Base-by-base conservation (phyloP, 306 rosid species). In the Rosa persica region DNA sequence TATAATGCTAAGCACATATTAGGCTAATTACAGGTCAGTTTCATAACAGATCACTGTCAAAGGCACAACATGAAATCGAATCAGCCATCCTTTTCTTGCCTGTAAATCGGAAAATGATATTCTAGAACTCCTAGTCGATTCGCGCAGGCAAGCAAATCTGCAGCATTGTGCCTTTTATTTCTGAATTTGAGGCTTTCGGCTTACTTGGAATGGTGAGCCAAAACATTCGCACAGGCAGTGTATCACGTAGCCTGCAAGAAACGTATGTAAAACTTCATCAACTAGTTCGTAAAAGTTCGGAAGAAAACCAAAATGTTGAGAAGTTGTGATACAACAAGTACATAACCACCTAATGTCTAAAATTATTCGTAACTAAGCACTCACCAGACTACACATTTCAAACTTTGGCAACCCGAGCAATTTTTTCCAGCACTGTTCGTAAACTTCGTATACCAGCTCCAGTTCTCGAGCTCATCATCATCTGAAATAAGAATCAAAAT, bases 401-500 rank as follows among this genome's bases (percentile, higher is more conserved):
- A 67, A 83, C 58, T 80, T 88, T 93, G 82, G 79, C 96, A 73
- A 90, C 80, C 61, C 93, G 90, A 44, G 89, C 88, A 72, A 95
- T 83, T 83, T 88, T 95, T 5, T 92, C 80, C 6, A 93, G 93
- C 80, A 76, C 96, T 0, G 96, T 87, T 84, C 99, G 91, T 85
- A 93, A 87, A 85, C 97, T 83, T 77, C 96, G 87, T 81, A 95
- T 86, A 20, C 98, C 98, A 20, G 98, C 99, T 77, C 98, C 99
- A 39, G 97, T 88, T 89, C 88, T 90, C 40, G 98, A 93, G 86
- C 99, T 95, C n/a, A 83, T 89, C 99, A 91, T 90, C 93, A 93
- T 83, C 99, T 91, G 88, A 83, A 89, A 73, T 62, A 30, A 69
- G 34, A 72, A 52, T 44, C 34, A 80, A 64, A 77, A 19, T 30